Base-by-base conservation (phyloP, 139 green algal genomes). In the Micromonas pusilla region DNA sequence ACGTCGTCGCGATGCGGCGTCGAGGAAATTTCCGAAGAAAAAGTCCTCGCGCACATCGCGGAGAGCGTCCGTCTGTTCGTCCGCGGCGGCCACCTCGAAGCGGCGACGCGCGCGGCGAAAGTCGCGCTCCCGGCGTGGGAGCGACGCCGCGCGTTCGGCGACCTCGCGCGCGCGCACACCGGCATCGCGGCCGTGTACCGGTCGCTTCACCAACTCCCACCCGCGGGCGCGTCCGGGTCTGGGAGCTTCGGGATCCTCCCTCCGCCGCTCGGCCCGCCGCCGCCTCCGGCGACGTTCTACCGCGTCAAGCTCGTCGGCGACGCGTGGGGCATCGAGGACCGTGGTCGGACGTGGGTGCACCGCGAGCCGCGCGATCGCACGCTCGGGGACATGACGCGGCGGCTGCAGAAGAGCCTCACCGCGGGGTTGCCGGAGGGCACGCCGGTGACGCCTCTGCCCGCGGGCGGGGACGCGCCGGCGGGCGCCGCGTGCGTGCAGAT, bases 11-110 rank as follows among this genome's bases (percentile, higher is more conserved):
- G 9, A 23, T 60, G 37, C 38, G 68, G 68, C 30, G 33, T 39
- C 37, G 68, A 75, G 68, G 68, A 75, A 63, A 62, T 75, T 33
- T n/a, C 20, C 30, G 68, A 75, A 62, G 38, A 62, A 23, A 23
- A 28, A 3, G 33, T 75, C 28, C 30, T 75, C 23, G 36, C 37
- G 23, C 68, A 75, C 33, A n/a, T 75, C 36, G 31, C 68, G 3
- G 23, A 26, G 2, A 36, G 16, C 1, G 68, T 62, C 34, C 25
- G 53, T 25, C 53, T 60, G n/a, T 75, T 75, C 68, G 53, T 39
- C 1, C 60, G 25, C 20, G 68, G 68, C 25, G 37, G 68, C 20
- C 38, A 63, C 68, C 37, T 63, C 25, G 68, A 75, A 34, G 68
- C 68, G 2, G 68, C 68, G 3, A 20, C 62, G 19, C 26, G 68